Evolutionary conservation across 768 basidiomycete genomes (phyloP), one percentile per base, ranked within the genome.

Genomic region (Suillus hirtellus): DNA sequence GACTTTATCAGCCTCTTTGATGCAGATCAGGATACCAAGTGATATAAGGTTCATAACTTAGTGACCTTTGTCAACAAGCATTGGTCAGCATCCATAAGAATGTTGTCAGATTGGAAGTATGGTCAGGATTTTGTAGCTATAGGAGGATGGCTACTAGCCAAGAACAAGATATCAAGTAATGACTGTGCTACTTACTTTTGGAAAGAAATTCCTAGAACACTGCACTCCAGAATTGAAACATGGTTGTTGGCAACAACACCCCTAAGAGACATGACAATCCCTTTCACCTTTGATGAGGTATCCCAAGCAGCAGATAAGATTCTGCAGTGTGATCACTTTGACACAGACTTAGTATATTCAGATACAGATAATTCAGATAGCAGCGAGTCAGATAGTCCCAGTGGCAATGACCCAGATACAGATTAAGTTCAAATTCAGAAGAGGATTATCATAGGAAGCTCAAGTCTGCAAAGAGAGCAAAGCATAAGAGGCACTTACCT

Each of bases 1-100:
- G 60, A 68, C 21, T 64, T 68, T 2, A 44, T 64, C 1, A 53
- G 19, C 4, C 34, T 43, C 11, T 68, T 61, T 37, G 67, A 68
- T 60, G 65, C 63, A 1, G 24, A 24, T 24, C 24, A 2, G 24
- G 24, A 24, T 2, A 2, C 24, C 2, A 24, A 24, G 24, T 2
- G 24, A 24, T 24, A 24, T 24, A 24, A 24, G 24, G 24, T 24
- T 24, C 24, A 2, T 2, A 24, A 2, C 24, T 2, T 24, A 24
- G 24, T 24, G 2, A 24, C 24, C 24, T 24, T 24, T 24, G 24
- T 24, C 24, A 24, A 24, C 24, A 24, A 24, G 24, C 24, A 24
- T 24, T 2, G 24, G 24, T 24, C 24, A 24, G 24, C 2, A 2
- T 24, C 24, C 2, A 24, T 24, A 1, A 24, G 24, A 24, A 24